These are phyloP conservation scores for Arthrinium phaeospermum DNA, from an alignment of 2,329 filamentous ascomycete genomes.

Conservation along the genomic window DNA sequence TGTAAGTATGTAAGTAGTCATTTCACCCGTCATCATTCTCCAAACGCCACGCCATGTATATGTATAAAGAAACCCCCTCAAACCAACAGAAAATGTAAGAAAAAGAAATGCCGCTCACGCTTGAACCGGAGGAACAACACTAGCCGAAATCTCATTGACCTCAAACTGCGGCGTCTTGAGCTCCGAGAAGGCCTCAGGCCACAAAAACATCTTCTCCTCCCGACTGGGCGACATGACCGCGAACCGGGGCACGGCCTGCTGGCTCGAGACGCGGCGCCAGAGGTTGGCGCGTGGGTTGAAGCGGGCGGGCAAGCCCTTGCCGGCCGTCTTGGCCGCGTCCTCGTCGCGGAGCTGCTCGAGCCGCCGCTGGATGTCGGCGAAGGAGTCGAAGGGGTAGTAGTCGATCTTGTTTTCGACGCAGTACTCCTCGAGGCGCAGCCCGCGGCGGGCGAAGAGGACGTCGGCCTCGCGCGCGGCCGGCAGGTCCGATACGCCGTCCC, in stretches of 20 bases:
- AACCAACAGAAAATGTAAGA: not conserved
- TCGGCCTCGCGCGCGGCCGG: slow-evolving; percentile 70
- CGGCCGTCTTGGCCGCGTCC: slow-evolving; percentile 65
- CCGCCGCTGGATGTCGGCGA: slow-evolving; percentile 68
- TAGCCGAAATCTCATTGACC: slow-evolving; percentile 23
- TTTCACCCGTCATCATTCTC: not conserved
- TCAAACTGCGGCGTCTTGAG: slow-evolving; percentile 41
- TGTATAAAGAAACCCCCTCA: not conserved
- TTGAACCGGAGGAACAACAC: slow-evolving; percentile 19
- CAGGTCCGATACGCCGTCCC: slow-evolving; percentile 71
- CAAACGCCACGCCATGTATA: slow-evolving; percentile 19
- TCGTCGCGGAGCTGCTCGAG: slow-evolving; percentile 62
- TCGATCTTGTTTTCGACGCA: slow-evolving; percentile 65
- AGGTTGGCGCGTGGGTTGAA: slow-evolving; percentile 74
- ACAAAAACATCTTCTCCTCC: slow-evolving; percentile 68
- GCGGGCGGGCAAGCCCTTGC: slow-evolving; percentile 61
- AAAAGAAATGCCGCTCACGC: not conserved
- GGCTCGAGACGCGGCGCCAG: slow-evolving; percentile 68
- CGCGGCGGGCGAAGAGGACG: slow-evolving; percentile 70
- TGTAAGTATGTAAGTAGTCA: not conserved
- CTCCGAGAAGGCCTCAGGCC: slow-evolving; percentile 63
- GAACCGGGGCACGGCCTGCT: slow-evolving; percentile 52
- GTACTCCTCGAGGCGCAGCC: slow-evolving; percentile 69
- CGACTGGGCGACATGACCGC: slow-evolving; percentile 47
- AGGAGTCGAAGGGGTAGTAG: slow-evolving; percentile 69